A percentile compares a stretch with the other conserved stretches of the same genome.
These are phyloP conservation scores for Chytriomyces hyalinus DNA, from an alignment of 192 early-diverging fungal species.

Conservation along the genomic window DNA sequence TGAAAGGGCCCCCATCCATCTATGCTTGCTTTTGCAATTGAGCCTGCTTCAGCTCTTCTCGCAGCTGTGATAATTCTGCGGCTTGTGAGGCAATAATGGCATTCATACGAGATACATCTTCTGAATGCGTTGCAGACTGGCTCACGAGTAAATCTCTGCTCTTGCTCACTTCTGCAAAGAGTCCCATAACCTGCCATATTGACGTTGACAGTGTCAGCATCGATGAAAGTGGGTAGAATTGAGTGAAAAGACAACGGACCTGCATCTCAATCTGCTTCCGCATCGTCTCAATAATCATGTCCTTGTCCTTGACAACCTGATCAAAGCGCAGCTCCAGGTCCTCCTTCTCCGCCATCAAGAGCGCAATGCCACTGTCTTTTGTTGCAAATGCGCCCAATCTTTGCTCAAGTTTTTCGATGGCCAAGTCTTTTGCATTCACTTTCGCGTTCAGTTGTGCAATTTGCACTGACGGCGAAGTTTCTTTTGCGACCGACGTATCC, in stretches of 20 bases:
- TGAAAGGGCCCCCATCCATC: too few species aligned
- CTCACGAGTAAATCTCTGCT: slow-evolving; percentile 24
- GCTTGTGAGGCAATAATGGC: slow-evolving; percentile 19
- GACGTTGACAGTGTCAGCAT: neutral
- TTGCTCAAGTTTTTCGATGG: slow-evolving; percentile 27
- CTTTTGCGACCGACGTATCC: neutral
- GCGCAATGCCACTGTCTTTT: slow-evolving; percentile 21
- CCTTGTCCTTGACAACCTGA: slow-evolving; percentile 41
- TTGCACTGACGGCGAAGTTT: neutral
- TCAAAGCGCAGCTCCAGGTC: slow-evolving; percentile 23
- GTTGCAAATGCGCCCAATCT: slow-evolving; percentile 18
- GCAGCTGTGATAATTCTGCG: slow-evolving; percentile 15
- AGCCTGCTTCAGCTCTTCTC: slow-evolving; percentile 15
- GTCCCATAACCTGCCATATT: slow-evolving; percentile 9
- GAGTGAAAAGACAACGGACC: slow-evolving; percentile 1
- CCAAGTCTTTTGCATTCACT: slow-evolving; percentile 13
- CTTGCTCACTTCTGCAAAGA: slow-evolving; percentile 36
- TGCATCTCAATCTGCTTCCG: slow-evolving; percentile 43
- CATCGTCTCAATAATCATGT: slow-evolving; percentile 37
- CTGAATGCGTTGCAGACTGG: slow-evolving; percentile 11
- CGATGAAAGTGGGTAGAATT: neutral
- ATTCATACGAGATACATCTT: slow-evolving; percentile 24
- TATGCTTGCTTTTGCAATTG: too few species aligned
- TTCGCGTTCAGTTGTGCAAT: slow-evolving; percentile 14
- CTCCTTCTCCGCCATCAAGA: slow-evolving; percentile 23